Percentiles rank a stretch among this genome's conserved stretches.
Conservation (phyloP, 306 rosid species). For the Rosa rugosa region DNA sequence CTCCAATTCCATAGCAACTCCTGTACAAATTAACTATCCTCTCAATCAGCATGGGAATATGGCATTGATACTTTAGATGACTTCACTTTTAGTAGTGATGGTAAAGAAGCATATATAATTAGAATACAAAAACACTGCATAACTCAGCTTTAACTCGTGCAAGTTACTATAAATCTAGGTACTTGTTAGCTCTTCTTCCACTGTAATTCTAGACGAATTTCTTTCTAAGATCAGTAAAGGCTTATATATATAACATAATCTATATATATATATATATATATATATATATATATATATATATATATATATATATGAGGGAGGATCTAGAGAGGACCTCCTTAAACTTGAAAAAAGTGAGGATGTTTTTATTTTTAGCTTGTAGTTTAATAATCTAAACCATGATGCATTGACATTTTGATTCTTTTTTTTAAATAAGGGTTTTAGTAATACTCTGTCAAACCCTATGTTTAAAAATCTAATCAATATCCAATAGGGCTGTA, state of each 20-base stretch:
- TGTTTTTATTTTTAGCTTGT: too few relatives aligned
- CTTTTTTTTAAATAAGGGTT: not conserved
- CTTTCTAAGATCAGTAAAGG: not conserved
- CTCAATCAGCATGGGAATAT: not conserved
- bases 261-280: too few relatives aligned
- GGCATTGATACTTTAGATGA: not conserved
- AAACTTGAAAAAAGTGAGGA: too few relatives aligned
- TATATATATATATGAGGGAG: too few relatives aligned
- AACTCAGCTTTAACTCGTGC: not conserved
- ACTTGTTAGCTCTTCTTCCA: not conserved
- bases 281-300: too few relatives aligned
- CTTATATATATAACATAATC: not conserved
- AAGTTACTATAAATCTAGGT: not conserved
- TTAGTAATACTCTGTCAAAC: not conserved
- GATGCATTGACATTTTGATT: not conserved
- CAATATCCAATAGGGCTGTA: not conserved
- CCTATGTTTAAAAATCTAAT: not conserved
- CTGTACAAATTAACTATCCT: slow-evolving; percentile 36
- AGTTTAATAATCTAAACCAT: too few relatives aligned
- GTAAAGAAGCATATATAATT: not conserved
- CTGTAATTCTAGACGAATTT: not conserved
- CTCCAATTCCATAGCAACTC: slow-evolving; percentile 99
- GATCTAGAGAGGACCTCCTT: too few relatives aligned
- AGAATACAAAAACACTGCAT: not conserved
- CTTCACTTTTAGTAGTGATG: not conserved